phyloP scores from a whole-genome alignment of 305 asterid genomes.

The Fraxinus angustifolia region DNA sequence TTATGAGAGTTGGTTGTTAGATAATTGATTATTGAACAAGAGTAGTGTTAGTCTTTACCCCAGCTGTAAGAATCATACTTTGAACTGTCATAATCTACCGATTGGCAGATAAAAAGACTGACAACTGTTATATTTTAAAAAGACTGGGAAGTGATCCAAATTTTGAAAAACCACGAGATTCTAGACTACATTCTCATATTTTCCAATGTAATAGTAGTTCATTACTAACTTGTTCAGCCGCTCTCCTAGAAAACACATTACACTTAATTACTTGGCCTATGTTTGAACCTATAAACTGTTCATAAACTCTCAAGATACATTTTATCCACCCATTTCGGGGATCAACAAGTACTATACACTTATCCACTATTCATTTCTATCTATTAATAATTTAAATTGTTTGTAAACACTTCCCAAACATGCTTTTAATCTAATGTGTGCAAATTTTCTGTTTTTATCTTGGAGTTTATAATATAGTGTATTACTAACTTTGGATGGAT shows the following conservation, averaged over 20 bases:
- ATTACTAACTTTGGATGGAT: background rate
- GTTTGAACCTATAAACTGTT: background rate
- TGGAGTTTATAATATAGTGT: background rate
- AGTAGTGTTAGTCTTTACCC: background rate
- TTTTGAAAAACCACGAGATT: background rate
- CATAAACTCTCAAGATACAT: background rate
- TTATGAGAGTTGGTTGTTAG: background rate
- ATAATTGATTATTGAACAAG: background rate
- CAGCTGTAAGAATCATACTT: background rate
- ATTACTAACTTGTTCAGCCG: background rate
- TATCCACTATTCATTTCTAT: background rate
- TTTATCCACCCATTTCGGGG: background rate
- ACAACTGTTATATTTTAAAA: background rate
- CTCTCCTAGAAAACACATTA: background rate
- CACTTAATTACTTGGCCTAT: background rate
- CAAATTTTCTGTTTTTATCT: background rate
- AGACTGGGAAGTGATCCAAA: background rate
- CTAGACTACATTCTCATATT: background rate
- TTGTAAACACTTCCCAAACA: background rate
- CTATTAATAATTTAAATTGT: background rate
- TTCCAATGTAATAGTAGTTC: background rate
- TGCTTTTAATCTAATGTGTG: background rate
- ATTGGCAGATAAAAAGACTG: background rate
- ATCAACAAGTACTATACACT: background rate
- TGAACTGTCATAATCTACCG: background rate